phyloP scores from a whole-genome alignment of 75 land plant genomes.

The Cunninghamia lanceolata region DNA sequence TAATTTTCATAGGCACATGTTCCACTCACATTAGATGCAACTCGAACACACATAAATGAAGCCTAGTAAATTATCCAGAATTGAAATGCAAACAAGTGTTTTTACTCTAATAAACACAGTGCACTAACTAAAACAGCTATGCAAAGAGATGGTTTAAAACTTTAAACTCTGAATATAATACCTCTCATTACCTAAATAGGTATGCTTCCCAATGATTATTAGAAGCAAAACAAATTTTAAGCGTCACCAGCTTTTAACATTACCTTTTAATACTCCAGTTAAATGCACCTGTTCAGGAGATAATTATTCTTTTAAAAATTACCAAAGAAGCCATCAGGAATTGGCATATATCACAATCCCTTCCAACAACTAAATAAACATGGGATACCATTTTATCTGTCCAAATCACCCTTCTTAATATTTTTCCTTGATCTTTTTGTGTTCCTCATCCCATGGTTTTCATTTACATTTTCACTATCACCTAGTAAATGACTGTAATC shows the following conservation, averaged over 20 bases:
- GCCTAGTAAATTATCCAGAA: not conserved
- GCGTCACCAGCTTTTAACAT: not conserved
- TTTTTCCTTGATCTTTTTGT: not conserved
- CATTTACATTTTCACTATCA: constrained; percentile 13
- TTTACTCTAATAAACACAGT: not conserved
- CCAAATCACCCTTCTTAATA: not conserved
- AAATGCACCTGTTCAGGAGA: not conserved
- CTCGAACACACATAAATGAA: not conserved
- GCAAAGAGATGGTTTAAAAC: not conserved
- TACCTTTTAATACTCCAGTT: not conserved
- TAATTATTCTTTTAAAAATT: not conserved
- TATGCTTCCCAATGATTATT: not conserved
- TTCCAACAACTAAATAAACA: not conserved
- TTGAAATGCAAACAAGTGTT: not conserved
- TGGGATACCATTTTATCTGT: not conserved
- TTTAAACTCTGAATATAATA: not conserved
- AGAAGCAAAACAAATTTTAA: not conserved
- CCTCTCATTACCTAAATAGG: not conserved
- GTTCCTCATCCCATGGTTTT: not conserved
- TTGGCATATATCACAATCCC: not conserved
- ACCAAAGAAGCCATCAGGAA: not conserved
- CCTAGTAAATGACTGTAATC: constrained; percentile 67
- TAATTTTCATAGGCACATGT: too few species aligned
- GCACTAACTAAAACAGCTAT: not conserved
- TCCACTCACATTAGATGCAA: not conserved